Evolutionary conservation across 2,329 filamentous ascomycete species (phyloP), one percentile per base, ranked within the genome.

Genomic region (Tolypocladium tundrense): DNA sequence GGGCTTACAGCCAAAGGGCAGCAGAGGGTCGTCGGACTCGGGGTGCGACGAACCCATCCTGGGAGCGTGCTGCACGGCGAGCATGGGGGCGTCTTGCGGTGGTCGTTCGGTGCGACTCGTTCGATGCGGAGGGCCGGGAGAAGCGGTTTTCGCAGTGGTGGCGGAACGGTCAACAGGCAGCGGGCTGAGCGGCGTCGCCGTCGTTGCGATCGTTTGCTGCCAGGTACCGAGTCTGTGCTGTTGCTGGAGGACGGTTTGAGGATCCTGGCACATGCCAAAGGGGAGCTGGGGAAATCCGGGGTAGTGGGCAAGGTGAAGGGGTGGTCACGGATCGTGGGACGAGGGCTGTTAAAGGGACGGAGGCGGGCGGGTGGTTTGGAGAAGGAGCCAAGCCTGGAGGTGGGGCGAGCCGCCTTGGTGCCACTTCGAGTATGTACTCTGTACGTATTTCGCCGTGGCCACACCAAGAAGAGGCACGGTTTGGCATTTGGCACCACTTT

Each of bases 1-100:
- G 21, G 55, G 80, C 85, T 65, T 79, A 88, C 86, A 88, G 67
- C 86, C 86, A 78, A 88, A 88, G 42, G 83, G 82, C 68, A 82
- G 74, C 62, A 80, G 77, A 58, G 77, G 73, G 65, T 83, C 48
- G 48, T 51, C 77, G 66, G 79, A 67, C 59, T 70, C 68, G 69
- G 78, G 77, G 73, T 79, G 79, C 73, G 75, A 78, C 73, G 81
- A 80, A 79, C 75, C 80, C 82, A 85, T 85, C 69, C 74, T 81
- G 70, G 76, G 77, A 77, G 72, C 65, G 59, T 67, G 77, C 69
- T 79, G 77, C 72, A 81, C 70, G 66, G 77, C 79, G 67, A 83
- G 79, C 81, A 84, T 84, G 77, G 71, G 73, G 76, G 75, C 78
- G 74, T 70, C 65, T 67, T 67, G 59, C 48, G 55, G 43, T 41